Percentiles rank a stretch among this genome's conserved stretches.
Conservation (phyloP, 2,329 filamentous ascomycete genomes). For the Neonectria hederae region DNA sequence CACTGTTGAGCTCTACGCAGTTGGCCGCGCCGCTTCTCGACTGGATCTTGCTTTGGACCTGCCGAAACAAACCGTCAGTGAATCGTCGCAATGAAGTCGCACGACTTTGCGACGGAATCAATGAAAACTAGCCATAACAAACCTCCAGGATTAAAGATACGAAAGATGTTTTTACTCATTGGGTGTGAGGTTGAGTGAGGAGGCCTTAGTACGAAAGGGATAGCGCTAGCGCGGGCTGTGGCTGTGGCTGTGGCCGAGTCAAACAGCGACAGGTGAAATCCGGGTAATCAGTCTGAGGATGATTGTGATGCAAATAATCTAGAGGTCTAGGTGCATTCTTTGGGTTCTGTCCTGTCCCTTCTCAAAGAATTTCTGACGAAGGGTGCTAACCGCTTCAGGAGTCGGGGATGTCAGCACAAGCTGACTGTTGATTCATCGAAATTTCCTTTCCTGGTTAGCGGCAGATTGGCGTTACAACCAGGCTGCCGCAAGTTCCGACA, state of each 20-base stretch:
- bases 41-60: constrained; percentile 27
- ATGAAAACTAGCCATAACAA: neutral
- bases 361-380: neutral
- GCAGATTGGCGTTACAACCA: neutral
- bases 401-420: neutral
- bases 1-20: constrained; percentile 30
- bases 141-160: constrained; percentile 48
- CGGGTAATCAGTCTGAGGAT: neutral
- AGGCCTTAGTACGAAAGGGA: neutral
- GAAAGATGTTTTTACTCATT: constrained; percentile 42
- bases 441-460: neutral
- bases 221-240: neutral
- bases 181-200: neutral
- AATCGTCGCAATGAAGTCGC: neutral
- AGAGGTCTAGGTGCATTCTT: neutral
- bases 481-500: neutral
- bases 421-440: neutral
- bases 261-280: neutral
- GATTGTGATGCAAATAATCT: neutral
- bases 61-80: neutral
- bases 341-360: neutral
- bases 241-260: neutral
- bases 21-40: constrained; percentile 28
- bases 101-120: neutral
- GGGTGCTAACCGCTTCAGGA: neutral